Percentiles rank a stretch among this genome's conserved stretches.
Conservation (phyloP, 441 rosid genomes). For the Hura crepitans region DNA sequence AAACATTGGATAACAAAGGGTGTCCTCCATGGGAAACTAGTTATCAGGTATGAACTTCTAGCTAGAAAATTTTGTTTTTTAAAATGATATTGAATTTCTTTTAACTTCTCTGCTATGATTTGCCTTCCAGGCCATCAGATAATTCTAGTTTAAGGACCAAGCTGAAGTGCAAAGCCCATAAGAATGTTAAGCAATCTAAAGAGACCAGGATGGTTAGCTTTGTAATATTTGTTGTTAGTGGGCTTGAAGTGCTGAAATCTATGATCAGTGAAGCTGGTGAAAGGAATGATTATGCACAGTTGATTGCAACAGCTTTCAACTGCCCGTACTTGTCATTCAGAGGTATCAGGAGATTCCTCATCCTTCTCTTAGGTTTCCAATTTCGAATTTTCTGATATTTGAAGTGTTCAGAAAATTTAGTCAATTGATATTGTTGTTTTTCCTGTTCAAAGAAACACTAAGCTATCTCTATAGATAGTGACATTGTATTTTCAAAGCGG, state of each 20-base stretch:
- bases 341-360: constrained; percentile 36
- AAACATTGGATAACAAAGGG: constrained; percentile 60
- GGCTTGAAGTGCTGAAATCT: constrained; percentile 51
- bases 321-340: constrained; percentile 60
- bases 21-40: constrained; percentile 51
- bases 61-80: constrained; percentile 1
- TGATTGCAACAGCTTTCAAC: constrained; percentile 42
- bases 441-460: too few species aligned
- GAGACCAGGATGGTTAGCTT: constrained; percentile 54
- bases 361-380: not conserved
- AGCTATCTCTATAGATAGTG: too few species aligned
- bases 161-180: constrained; percentile 40
- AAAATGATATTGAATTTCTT: not conserved
- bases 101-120: constrained; percentile 16
- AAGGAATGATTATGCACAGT: constrained; percentile 31
- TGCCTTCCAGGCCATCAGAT: constrained; percentile 54
- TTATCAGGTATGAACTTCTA: constrained; percentile 45
- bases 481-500: too few species aligned
- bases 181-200: constrained; percentile 25
- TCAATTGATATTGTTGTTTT: too few species aligned
- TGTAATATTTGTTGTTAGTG: constrained; percentile 60
- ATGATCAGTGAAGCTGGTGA: constrained; percentile 31
- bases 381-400: not conserved
- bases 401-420: not conserved
- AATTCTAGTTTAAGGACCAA: constrained; percentile 35